A percentile compares a stretch with the other conserved stretches of the same genome.
Evolutionary conservation across 1,139 yeast species (phyloP).

Genomic region (Candida glucosophila): DNA sequence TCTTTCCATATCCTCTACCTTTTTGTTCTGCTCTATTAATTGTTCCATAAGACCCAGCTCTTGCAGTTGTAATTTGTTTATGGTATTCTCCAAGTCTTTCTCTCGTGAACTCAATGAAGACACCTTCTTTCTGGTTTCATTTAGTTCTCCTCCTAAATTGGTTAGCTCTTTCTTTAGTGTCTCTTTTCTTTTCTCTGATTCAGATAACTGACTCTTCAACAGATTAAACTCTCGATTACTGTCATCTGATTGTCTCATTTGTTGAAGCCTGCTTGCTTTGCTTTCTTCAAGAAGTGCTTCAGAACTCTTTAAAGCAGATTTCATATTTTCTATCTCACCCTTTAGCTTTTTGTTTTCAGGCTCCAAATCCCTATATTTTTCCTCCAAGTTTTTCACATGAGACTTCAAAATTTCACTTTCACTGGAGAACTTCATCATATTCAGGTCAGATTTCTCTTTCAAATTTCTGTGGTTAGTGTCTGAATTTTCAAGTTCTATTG

Average conservation of each 20-base stretch:
- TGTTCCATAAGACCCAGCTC: conserved; percentile 3
- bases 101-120: no score
- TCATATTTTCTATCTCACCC: conserved; percentile 9
- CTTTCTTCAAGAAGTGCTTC: background rate
- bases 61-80: no score
- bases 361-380: background rate
- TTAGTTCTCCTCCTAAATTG: background rate
- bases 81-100: no score
- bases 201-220: conserved; percentile 10
- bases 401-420: no score
- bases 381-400: background rate
- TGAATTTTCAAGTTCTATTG: no score
- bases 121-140: background rate
- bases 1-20: conserved; percentile 5
- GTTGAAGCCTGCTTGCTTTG: conserved; percentile 4
- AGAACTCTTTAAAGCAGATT: conserved; percentile 7
- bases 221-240: conserved; percentile 11
- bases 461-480: no score
- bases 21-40: conserved; percentile 3
- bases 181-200: conserved; percentile 12
- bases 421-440: no score
- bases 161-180: conserved; percentile 8
- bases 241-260: conserved; percentile 12
- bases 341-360: background rate
- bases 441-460: no score